A percentile compares a stretch with the other conserved stretches of the same genome.
phyloP scores from a whole-genome alignment of 176 grass and related monocot genomes.

The Triticum aestivum region IWGSC_CS_RefSeq_v2.1 NC_057814.1:74829173-74829672 shows the following conservation, averaged over 20 bases:
- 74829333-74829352: conserved; percentile 77
- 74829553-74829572: not conserved
- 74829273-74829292: not conserved
- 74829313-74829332: conserved; percentile 90
- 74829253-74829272: too few species aligned
- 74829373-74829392: conserved; percentile 98
- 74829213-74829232: not conserved
- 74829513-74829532: conserved; percentile 45
- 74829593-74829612: too few species aligned
- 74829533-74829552: too few species aligned
- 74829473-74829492: conserved; percentile 13
- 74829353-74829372: conserved; percentile 87
- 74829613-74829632: not conserved
- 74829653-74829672: not conserved
- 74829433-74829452: conserved; percentile 68
- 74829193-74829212: not conserved
- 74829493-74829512: conserved; percentile 42
- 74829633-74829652: not conserved
- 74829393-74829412: conserved; percentile 71
- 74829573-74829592: not conserved
- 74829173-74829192: not conserved
- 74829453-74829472: conserved; percentile 64
- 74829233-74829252: not conserved
- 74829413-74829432: conserved; percentile 70
- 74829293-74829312: conserved; percentile 82